Percentiles rank a stretch among this genome's conserved stretches.
phyloP scores from a whole-genome alignment of 768 basidiomycete species.

The Lactarius hengduanensis region DNA sequence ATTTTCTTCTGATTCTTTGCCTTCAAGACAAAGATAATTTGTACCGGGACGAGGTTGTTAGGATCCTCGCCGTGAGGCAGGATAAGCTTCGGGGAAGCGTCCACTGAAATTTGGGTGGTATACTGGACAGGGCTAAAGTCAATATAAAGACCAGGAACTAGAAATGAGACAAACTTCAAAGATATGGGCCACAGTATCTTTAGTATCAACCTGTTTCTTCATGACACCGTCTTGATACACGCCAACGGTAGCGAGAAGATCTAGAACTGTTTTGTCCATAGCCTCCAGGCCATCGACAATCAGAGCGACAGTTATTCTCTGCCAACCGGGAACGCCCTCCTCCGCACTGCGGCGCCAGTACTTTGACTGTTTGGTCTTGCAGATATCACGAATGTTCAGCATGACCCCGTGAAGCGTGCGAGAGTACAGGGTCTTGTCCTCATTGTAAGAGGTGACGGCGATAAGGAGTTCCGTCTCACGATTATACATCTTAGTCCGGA shows the following conservation, averaged over 20 bases:
- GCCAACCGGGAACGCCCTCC: conserved; percentile 85
- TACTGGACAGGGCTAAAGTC: conserved; percentile 53
- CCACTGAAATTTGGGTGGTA: conserved; percentile 94
- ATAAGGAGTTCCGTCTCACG: conserved; percentile 92
- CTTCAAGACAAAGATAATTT: conserved; percentile 88
- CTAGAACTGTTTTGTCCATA: conserved; percentile 94
- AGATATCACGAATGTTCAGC: conserved; percentile 97
- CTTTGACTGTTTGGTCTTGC: conserved; percentile 92
- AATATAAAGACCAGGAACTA: conserved; percentile 9
- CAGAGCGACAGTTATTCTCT: conserved; percentile 85
- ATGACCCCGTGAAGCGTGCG: conserved; percentile 94
- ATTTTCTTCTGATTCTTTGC: conserved; percentile 97
- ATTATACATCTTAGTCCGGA: conserved; percentile 81
- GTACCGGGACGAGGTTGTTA: conserved; percentile 90
- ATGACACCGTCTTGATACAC: conserved; percentile 95
- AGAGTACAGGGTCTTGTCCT: conserved; percentile 89
- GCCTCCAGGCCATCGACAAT: conserved; percentile 91
- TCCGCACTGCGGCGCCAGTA: conserved; percentile 84
- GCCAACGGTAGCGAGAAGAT: conserved; percentile 84
- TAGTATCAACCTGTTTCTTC: conserved; percentile 88
- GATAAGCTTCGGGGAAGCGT: conserved; percentile 85
- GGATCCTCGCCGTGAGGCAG: conserved; percentile 87
- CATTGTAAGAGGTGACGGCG: conserved; percentile 91
- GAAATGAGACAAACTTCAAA: conserved; percentile 66
- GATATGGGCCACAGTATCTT: conserved; percentile 89